Evolutionary conservation across 2,329 filamentous ascomycete genomes (phyloP), one percentile per base, ranked within the genome.

Genomic region (Alternaria alternata): DNA sequence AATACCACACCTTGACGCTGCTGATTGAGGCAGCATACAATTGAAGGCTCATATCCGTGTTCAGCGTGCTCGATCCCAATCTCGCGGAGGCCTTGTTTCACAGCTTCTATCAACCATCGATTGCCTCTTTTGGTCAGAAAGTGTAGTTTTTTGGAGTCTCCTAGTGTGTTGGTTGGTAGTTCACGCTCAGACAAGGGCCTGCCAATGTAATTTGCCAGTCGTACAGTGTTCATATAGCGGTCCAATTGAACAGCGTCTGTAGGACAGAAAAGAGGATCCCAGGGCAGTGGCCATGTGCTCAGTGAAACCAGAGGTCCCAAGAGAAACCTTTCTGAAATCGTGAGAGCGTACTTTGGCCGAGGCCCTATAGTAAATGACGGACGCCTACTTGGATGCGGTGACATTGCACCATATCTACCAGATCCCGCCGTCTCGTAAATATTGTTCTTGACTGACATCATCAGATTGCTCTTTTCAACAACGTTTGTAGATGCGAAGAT

Each of bases 61-160:
- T 70, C 62, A 28, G 63, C 65, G 44, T 69, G 63, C 48, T 75
- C 65, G 16, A 77, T 68, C 8, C 63, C 66, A 36, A 71, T 53
- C 3, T 68, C 65, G n/a, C 62, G 49, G 12, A 77, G 63, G 3
- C 63, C 65, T 43, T 55, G 51, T 53, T 69, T 63, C 18, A 75
- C 62, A 0, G 66, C 64, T 44, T 70, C 61, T 20, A 75, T 65
- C 12, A 77, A 61, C 73, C 74, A 77, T 26, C 26, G 41, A 18
- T 63, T 61, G 36, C 66, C 60, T 51, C 67, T 58, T 54, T 71
- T 73, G 5, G 71, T 75, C 8, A 69, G 54, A 58, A 66, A 75
- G 30, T 71, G 62, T 11, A 76, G 62, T n/a, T 66, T 60, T 43
- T 71, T 74, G 2, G 67, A 69, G 16, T 67, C 59, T 8, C 67